Evolutionary conservation across 2,329 filamentous ascomycete genomes (phyloP), one percentile per base, ranked within the genome.

Genomic region (Myriangium duriaei): DNA sequence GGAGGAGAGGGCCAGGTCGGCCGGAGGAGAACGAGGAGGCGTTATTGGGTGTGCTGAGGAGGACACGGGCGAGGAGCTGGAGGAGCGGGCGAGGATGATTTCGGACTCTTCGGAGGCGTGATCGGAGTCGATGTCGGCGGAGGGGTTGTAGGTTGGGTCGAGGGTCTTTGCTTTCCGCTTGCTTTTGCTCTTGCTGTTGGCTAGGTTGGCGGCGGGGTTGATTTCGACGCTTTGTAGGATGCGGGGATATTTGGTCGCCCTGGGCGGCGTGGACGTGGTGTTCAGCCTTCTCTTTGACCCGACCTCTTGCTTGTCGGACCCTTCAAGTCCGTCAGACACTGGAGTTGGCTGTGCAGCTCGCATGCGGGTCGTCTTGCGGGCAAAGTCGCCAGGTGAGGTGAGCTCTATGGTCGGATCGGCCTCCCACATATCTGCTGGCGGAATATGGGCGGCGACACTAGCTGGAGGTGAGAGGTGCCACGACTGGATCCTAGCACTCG

Each of bases 101-200:
- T 32, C 36, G 6, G 36, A 39, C 17, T 21, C 17, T 13, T 28
- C n/a, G 18, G 16, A 21, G 10, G 36, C 32, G 7, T 24, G 7
- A 15, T 39, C 36, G 12, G 32, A 28, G 10, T 32, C 30, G 1
- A 32, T 12, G 6, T 16, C 17, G 14, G 6, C 13, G 19, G 13
- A 24, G 4, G 6, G 26, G 4, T 30, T 12, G 13, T 11, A 21
- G 16, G 10, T 18, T 11, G 18, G 6, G 15, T 9, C 30, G 9
- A 24, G 34, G 18, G 34, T 28, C 17, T 12, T 17, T 17, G 26
- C 35, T 12, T 21, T n/a, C 35, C 12, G 16, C 16, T 37, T 37
- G 7, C 26, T n/a, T 15, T 9, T 16, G 3, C 13, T 31, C 2
- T 26, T 29, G 16, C 32, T 37, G 5, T 29, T 15, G n/a, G 36